Evolutionary conservation across 371 early-diverging fungal species (phyloP), one percentile per base, ranked within the genome.

Genomic region (Mucor mucedo): DNA sequence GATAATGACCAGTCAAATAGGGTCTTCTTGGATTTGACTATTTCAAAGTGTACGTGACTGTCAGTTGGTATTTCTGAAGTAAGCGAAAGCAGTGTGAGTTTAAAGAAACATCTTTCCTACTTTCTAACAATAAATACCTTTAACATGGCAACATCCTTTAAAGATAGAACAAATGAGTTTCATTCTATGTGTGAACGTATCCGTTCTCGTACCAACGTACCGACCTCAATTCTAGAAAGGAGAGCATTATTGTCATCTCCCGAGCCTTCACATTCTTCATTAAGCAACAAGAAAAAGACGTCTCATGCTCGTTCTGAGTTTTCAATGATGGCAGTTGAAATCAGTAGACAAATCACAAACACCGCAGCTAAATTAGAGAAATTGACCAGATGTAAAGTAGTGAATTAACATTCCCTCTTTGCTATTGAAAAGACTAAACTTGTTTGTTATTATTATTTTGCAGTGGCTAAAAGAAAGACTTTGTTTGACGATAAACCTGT

Each of bases 381-480:
- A 62, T 71, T 91, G 9, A 87, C 88, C 10, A 84, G 75, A 73
- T 64, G 90, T 88, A 85, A 79, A 16, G 30, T 3, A 21, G 28
- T 28, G 13, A 21, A 9, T 8, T 29, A 28, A 28, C 6, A 29
- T 50, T 28, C 30, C 21, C 32, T 11, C 7, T 0, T 28, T 50
- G 8, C 29, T n/a, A 48, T 30, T 29, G 30, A 50, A 9, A 52
- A 21, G 21, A 4, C 21, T 21, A 35, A 35, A 8, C 4, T 8
- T 35, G 0, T 6, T 35, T 35, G 35, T 35, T 35, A 16, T 21
- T 50, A 32, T 48, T 44, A 42, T 33, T 54, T 45, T 64, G 10
- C 58, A 90, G 91, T 91, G 75, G 91, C 90, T 38, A 91, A 89
- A 63, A 80, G 89, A 62, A 87, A 86, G 72, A 87, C 90, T 1